Evolutionary conservation across 768 basidiomycete species (phyloP).

Genomic region (Chalciporus pseudorubinellus): DNA sequence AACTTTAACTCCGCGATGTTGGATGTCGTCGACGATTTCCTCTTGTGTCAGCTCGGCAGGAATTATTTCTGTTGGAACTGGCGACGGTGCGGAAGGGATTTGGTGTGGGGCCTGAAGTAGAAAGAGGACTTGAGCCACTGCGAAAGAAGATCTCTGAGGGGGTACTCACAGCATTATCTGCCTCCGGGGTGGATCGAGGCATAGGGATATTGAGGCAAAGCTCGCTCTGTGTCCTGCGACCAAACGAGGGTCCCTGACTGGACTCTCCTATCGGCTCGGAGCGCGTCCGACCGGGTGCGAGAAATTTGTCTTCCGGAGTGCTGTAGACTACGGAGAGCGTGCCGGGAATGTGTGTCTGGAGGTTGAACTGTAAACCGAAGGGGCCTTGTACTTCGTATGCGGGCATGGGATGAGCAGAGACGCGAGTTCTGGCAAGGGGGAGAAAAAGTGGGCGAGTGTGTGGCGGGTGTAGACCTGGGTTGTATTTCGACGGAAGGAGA

Average conservation of each 20-base stretch:
- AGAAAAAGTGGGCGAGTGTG: not conserved
- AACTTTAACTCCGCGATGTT: slow-evolving; percentile 28
- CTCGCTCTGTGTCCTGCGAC: slow-evolving; percentile 28
- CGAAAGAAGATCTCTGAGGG: not conserved
- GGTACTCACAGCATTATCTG: slow-evolving; percentile 29
- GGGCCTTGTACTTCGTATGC: slow-evolving; percentile 22
- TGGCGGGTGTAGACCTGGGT: not conserved
- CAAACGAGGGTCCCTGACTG: slow-evolving; percentile 21
- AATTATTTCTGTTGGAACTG: slow-evolving; percentile 34
- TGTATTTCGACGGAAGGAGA: not conserved
- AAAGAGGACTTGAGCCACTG: slow-evolving; percentile 6
- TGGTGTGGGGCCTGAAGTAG: slow-evolving; percentile 10
- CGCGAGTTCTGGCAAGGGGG: not conserved
- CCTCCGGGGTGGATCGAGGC: slow-evolving; percentile 5
- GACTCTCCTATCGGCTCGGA: slow-evolving; percentile 27
- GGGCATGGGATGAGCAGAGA: slow-evolving; percentile 14
- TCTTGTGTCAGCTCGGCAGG: slow-evolving; percentile 32
- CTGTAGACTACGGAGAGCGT: slow-evolving; percentile 8
- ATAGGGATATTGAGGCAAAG: slow-evolving; percentile 10
- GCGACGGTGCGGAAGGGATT: slow-evolving; percentile 27
- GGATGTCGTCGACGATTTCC: slow-evolving; percentile 33
- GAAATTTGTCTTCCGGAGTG: slow-evolving; percentile 8
- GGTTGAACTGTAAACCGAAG: slow-evolving; percentile 18
- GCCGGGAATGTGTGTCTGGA: slow-evolving; percentile 14
- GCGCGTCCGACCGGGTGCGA: slow-evolving; percentile 12